Evolutionary conservation across 1,284 basidiomycete species (phyloP).

Genomic region (Trichosporon sp.): DNA sequence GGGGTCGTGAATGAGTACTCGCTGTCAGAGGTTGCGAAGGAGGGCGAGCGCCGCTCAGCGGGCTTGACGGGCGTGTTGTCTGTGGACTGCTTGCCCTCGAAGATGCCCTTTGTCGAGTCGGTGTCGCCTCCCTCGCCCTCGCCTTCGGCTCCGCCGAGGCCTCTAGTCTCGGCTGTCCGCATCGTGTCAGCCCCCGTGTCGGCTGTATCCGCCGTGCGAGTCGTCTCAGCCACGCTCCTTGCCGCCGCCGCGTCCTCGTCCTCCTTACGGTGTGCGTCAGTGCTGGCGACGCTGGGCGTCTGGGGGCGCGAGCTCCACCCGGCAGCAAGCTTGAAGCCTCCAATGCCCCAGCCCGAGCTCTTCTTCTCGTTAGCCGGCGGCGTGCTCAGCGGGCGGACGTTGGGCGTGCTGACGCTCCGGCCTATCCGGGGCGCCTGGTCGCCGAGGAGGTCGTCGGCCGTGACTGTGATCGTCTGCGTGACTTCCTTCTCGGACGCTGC

Average conservation of each 20-base stretch:
- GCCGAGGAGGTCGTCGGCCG: constrained; percentile 1
- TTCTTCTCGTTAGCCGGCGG: constrained; percentile 7
- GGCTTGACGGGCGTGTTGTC: constrained; percentile 2
- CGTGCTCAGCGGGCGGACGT: neutral
- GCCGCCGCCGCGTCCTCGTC: neutral
- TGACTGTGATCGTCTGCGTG: neutral
- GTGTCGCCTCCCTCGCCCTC: too few relatives aligned
- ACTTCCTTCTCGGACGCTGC: neutral
- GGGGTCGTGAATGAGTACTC: constrained; percentile 11
- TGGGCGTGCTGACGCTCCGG: neutral
- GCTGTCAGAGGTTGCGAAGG: neutral
- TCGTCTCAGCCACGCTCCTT: neutral
- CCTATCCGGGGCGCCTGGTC: neutral
- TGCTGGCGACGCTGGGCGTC: neutral
- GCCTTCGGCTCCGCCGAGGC: neutral
- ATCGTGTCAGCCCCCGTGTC: neutral
- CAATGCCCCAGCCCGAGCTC: constrained; percentile 14
- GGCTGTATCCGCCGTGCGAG: too few relatives aligned
- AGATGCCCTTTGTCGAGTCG: neutral
- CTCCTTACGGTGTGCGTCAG: neutral
- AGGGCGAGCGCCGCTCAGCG: constrained; percentile 6
- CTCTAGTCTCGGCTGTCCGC: neutral
- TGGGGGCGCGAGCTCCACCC: neutral
- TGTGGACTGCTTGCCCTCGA: constrained; percentile 8
- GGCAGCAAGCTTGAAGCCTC: neutral